These are phyloP conservation scores for Microcyclospora tardicrescens DNA, from an alignment of 2,329 filamentous ascomycete genomes.

Conservation along the genomic window DNA sequence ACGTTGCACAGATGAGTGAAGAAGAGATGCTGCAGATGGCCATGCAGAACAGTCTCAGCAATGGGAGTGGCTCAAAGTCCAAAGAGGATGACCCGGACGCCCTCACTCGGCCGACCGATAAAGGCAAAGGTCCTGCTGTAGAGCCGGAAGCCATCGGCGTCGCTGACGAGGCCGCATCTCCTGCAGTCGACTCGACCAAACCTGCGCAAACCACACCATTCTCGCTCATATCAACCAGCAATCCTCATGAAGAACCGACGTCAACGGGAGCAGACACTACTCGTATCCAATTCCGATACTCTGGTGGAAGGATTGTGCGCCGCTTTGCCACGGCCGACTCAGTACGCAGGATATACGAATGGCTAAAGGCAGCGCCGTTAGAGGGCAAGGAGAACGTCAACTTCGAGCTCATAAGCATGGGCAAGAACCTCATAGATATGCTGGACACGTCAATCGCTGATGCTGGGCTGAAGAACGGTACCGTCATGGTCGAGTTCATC, in stretches of 20 bases:
- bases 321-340: slow-evolving; percentile 67
- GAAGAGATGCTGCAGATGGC: slow-evolving; percentile 96
- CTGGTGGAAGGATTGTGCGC: slow-evolving; percentile 71
- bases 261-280: slow-evolving; percentile 55
- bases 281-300: slow-evolving; percentile 83
- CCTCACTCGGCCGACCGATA: slow-evolving; percentile 52
- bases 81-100: slow-evolving; percentile 73
- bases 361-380: slow-evolving; percentile 80
- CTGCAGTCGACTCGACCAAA: slow-evolving; percentile 1
- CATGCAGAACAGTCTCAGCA: slow-evolving; percentile 71
- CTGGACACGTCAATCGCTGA: slow-evolving; percentile 62
- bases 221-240: slow-evolving; percentile 55
- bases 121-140: slow-evolving; percentile 41
- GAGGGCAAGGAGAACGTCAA: slow-evolving; percentile 63
- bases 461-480: slow-evolving; percentile 79
- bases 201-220: slow-evolving; percentile 37
- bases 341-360: slow-evolving; percentile 82
- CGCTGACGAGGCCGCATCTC: not conserved
- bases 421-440: slow-evolving; percentile 67
- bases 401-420: slow-evolving; percentile 84
- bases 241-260: slow-evolving; percentile 62
- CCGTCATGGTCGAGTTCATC: slow-evolving; percentile 82
- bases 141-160: slow-evolving; percentile 17
- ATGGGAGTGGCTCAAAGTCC: slow-evolving; percentile 31
- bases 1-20: slow-evolving; percentile 82